Base-by-base conservation (phyloP, 2,329 filamentous ascomycete species). In the Sarocladium kiliense region DNA sequence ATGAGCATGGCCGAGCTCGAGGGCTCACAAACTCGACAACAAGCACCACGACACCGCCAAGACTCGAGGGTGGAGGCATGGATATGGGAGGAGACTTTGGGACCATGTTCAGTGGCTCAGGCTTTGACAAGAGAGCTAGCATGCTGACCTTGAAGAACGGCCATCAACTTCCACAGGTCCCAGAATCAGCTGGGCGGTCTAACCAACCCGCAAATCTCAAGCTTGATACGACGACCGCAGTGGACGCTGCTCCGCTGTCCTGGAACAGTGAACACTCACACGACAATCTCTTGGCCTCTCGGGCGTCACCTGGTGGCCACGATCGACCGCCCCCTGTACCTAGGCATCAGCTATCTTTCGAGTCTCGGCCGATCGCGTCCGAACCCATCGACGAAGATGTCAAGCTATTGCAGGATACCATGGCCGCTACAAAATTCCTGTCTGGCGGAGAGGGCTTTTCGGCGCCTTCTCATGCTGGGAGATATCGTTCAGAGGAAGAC, bases 51-150 rank as follows among this genome's bases (percentile, higher is more conserved):
- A 82, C 78, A 1, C 78, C 75, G 12, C 77, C 76, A 4, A 75
- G 74, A 51, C 64, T 80, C 36, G 69, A 78, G 23, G 66, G 71
- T 26, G 62, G 74, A 55, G 66, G 68, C 39, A 62, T 84, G 16
- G 80, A 84, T 61, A 64, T 85, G 49, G 81, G 81, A 16, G 76
- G 80, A 47, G 81, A 84, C 61, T 81, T 84, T 59, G 74, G 77
- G 57, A 79, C 74, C 55, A 80, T 84, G 77, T 74, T 84, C 39
- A 71, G 71, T 11, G 72, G 70, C n/a, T 53, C 50, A 11, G 50
- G 50, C 30, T 80, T 81, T 50, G 79, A 81, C 58, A 83, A 83
- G 66, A 72, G 79, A 57, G 71, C 76, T 21, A 80, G 79, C 61
- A 71, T 75, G 50, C 69, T 69, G n/a, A 80, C 78, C 3, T 58